These are phyloP conservation scores for Boletus bicolor DNA, from an alignment of 768 basidiomycete species.

Conservation along the genomic window DNA sequence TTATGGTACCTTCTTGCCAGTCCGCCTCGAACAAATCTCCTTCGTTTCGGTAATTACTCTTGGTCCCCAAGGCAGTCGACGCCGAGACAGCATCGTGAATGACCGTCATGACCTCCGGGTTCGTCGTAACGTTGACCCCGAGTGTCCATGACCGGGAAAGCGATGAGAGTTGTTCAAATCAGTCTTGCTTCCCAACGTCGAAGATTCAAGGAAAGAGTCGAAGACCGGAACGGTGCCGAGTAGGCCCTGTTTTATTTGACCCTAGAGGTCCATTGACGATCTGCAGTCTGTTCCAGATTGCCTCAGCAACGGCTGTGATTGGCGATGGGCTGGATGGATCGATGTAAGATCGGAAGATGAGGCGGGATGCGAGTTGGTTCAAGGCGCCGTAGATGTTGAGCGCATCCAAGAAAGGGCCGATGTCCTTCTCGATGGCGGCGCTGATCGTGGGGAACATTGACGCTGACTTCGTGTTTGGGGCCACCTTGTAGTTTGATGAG, in stretches of 20 bases:
- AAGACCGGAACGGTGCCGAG: neutral
- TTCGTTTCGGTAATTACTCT: conserved; percentile 25
- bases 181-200: no score
- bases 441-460: conserved; percentile 16
- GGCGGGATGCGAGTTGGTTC: conserved; percentile 17
- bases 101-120: conserved; percentile 1
- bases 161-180: neutral
- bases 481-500: conserved; percentile 14
- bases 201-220: neutral
- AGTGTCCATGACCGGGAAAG: conserved; percentile 15
- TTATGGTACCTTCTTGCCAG: conserved; percentile 16
- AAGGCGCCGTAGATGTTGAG: conserved; percentile 12
- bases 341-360: conserved; percentile 16
- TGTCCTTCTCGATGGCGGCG: neutral
- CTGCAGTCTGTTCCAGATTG: conserved; percentile 20
- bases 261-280: neutral
- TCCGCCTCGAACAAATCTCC: conserved; percentile 15
- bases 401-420: conserved; percentile 15
- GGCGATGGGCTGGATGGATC: conserved; percentile 10
- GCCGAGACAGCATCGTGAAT: conserved; percentile 10
- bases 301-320: conserved; percentile 9
- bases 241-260: neutral
- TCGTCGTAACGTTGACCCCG: neutral
- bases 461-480: conserved; percentile 12
- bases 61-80: conserved; percentile 14